Conservation (phyloP, 257 asterid species). For the Datura wrightii region DNA sequence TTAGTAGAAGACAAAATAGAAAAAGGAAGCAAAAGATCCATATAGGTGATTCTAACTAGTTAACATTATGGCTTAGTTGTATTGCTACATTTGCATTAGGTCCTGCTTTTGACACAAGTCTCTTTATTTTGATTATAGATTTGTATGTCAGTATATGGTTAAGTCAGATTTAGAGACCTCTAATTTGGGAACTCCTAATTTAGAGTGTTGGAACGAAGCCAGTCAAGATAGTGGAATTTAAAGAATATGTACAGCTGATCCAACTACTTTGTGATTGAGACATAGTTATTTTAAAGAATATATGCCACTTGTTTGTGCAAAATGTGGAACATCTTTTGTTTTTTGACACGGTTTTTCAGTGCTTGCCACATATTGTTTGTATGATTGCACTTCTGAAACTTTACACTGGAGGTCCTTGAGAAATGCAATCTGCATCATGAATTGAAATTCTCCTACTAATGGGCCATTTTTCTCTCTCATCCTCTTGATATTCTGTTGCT, state of each 20-base stretch:
- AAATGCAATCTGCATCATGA: conserved; percentile 15
- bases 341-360: not conserved
- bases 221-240: not conserved
- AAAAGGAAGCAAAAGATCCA: too few relatives aligned
- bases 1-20: not conserved
- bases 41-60: too few relatives aligned
- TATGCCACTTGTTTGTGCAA: conserved; percentile 21
- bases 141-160: not conserved
- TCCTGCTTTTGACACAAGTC: not conserved
- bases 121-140: not conserved
- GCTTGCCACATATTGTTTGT: conserved; percentile 1
- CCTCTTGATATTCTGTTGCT: conserved; percentile 19
- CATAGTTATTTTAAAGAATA: not conserved
- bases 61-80: not conserved
- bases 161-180: conserved; percentile 21
- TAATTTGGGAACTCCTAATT: conserved; percentile 2
- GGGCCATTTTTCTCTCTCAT: conserved; percentile 22
- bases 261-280: not conserved
- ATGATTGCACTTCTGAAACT: conserved; percentile 7
- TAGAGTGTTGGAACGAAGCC: not conserved
- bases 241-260: not conserved
- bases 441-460: not conserved
- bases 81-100: not conserved
- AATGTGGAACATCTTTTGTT: conserved; percentile 14
- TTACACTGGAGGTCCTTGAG: conserved; percentile 6